A percentile compares a stretch with the other conserved stretches of the same genome.
Conservation (phyloP, 2,329 filamentous ascomycete species). For the Aspergillus fumigatus region DNA sequence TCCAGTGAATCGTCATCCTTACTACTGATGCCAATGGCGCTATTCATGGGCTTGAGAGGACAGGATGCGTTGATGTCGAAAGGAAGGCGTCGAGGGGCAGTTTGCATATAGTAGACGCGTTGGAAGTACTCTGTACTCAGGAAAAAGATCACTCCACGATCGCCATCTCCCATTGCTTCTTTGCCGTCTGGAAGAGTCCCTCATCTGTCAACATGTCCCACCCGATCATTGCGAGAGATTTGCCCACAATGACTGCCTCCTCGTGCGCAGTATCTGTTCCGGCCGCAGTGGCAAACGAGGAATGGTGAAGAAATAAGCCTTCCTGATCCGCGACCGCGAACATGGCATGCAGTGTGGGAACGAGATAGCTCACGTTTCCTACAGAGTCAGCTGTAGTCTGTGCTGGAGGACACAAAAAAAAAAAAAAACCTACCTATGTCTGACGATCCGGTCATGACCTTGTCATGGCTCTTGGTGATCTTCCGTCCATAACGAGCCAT, state of each 20-base stretch:
- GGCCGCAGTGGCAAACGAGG: conserved; percentile 44
- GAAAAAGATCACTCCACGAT: conserved; percentile 18
- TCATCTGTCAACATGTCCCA: conserved; percentile 30
- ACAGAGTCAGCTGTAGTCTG: not conserved
- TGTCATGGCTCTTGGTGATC: conserved; percentile 34
- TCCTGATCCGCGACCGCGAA: conserved; percentile 43
- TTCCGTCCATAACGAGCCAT: conserved; percentile 41
- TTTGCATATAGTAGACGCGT: no score
- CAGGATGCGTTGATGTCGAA: no score
- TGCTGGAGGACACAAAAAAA: no score
- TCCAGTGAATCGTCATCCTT: no score
- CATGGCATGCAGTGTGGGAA: conserved; percentile 47
- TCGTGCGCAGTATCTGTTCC: conserved; percentile 39
- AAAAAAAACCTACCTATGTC: conserved; percentile 42
- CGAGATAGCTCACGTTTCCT: conserved; percentile 48
- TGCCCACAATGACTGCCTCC: conserved; percentile 42
- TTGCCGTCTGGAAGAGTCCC: conserved; percentile 19
- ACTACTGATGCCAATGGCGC: no score
- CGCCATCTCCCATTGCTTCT: conserved; percentile 22
- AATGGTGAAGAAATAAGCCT: conserved; percentile 33
- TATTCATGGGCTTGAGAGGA: no score
- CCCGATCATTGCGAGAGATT: conserved; percentile 41
- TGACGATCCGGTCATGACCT: conserved; percentile 41
- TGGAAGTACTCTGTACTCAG: no score
- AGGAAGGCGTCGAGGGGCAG: no score